Base-by-base conservation (phyloP, 495 filamentous ascomycete species). In the Daldinia bambusicola region DNA sequence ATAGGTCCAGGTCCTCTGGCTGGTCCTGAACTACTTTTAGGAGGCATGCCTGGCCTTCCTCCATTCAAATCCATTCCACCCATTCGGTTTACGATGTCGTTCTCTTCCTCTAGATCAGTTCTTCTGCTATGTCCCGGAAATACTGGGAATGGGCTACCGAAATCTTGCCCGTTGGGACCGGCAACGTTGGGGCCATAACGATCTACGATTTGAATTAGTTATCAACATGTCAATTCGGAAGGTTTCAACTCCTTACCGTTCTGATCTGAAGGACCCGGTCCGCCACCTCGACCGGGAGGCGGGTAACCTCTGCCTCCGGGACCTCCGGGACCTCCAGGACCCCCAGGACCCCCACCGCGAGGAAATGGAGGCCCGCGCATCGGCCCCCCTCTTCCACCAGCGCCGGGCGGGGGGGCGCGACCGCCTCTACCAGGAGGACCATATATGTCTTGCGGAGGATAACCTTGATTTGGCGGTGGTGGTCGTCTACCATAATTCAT, bases 91-190 rank as follows among this genome's bases (percentile, higher is more conserved):
- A 86, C 72, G 37, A 90, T 81, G 16, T 84, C 74, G 31, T 75
- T 77, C 63, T 84, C 80, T 66, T 85, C 78, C 38, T 82, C 78
- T 26, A 79, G 45, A 51, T 83, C 81, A 1, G 80, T 82, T 64
- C 79, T 84, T 45, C 82, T 82, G 41, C 82, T 81, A 50, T 80
- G 77, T 36, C 84, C 84, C 0, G 88, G 87, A 64, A 92, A 92
- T 1, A 84, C 81, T 12, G 91, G 89, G 66, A 92, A 93, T 4
- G 90, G 87, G 67, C 88, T 89, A 51, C 91, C 89, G 74, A 86
- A 90, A n/a, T 85, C 78, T 43, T 82, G 73, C 4, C 81, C 81
- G 10, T 84, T 82, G 8, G 88, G 85, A 40, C 71, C 76, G 34
- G 61, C 55, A 72, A 80, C 75, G 13, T 74, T 63, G 34, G 77